Conservation (phyloP, 345 rosid species). For the Cochlearia excelsa region DNA sequence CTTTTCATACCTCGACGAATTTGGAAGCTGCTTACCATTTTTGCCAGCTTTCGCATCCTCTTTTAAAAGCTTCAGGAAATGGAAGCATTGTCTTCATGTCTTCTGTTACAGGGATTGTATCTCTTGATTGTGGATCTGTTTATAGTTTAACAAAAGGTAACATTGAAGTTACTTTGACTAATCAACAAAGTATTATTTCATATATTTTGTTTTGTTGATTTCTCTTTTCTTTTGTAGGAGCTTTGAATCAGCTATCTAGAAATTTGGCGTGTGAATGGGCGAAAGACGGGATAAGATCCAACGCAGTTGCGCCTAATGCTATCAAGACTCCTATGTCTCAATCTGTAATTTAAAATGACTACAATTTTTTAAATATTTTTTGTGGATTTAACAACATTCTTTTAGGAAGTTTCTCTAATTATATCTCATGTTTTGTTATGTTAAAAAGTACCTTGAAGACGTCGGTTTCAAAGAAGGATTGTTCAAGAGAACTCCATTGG, state of each 20-base stretch:
- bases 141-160: slow-evolving; percentile 46
- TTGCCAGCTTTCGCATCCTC: slow-evolving; percentile 32
- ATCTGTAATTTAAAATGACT: not conserved
- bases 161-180: not conserved
- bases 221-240: slow-evolving; percentile 33
- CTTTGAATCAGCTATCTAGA: slow-evolving; percentile 49
- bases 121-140: slow-evolving; percentile 22
- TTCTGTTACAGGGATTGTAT: slow-evolving; percentile 37
- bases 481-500: slow-evolving; percentile 40
- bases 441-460: slow-evolving; percentile 11
- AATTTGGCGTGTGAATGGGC: slow-evolving; percentile 80
- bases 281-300: slow-evolving; percentile 54
- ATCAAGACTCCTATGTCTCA: slow-evolving; percentile 44
- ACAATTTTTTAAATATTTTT: not conserved
- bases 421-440: not conserved
- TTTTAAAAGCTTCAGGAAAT: slow-evolving; percentile 43
- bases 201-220: too few species aligned
- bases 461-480: slow-evolving; percentile 3
- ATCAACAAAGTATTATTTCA: too few species aligned
- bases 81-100: slow-evolving; percentile 53
- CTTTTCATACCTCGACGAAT: slow-evolving; percentile 42
- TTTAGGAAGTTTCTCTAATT: not conserved
- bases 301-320: slow-evolving; percentile 51
- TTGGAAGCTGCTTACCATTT: slow-evolving; percentile 49
- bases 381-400: not conserved